Evolutionary conservation across 768 basidiomycete species (phyloP), one percentile per base, ranked within the genome.

Genomic region (Auriscalpium vulgare): DNA sequence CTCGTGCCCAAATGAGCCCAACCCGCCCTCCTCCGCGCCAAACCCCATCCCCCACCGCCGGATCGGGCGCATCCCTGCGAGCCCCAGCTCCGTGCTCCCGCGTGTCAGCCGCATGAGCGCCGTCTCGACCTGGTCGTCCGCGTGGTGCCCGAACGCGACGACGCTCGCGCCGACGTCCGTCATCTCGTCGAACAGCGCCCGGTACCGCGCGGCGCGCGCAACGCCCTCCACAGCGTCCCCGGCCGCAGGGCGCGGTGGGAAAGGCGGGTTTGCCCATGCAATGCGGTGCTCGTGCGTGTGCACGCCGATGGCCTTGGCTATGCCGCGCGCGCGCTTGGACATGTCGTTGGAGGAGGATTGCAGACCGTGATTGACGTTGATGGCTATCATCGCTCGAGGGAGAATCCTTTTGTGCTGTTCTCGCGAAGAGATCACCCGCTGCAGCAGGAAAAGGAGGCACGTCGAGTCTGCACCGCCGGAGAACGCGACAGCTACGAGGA

Each of bases 401-500:
- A 10, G 29, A 53, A 37, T 45, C 49, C 10, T 58, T 45, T 13
- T 67, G 66, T 35, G 29, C 2, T 7, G 29, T 29, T 29, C 29
- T 29, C 29, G 29, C 29, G 29, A 29, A 5, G 52, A 34, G 67
- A 62, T 21, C 38, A 57, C 47, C 51, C 56, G 58, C 34, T 80
- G 65, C 38, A 91, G 70, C 13, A 92, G 78, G 63, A 82, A 89
- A 14, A 91, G 73, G 6, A 93, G 74, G 66, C 87, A 88, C 0
- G 85, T 82, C 3, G 91, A 93, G 67, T 93, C 91, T 10, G 89
- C 81, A 2, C 91, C 91, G 8, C 87, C 91, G 10, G 91, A 92
- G 67, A 83, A 84, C 19, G 85, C 89, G 46, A 91, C 78, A 37
- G 79, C 91, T 89, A 54, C 21, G 13, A 53, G 51, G n/a, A 19